A percentile compares a stretch with the other conserved stretches of the same genome.
Conservation (phyloP, 2,329 filamentous ascomycete species). For the Metarhizium brunneum region DNA sequence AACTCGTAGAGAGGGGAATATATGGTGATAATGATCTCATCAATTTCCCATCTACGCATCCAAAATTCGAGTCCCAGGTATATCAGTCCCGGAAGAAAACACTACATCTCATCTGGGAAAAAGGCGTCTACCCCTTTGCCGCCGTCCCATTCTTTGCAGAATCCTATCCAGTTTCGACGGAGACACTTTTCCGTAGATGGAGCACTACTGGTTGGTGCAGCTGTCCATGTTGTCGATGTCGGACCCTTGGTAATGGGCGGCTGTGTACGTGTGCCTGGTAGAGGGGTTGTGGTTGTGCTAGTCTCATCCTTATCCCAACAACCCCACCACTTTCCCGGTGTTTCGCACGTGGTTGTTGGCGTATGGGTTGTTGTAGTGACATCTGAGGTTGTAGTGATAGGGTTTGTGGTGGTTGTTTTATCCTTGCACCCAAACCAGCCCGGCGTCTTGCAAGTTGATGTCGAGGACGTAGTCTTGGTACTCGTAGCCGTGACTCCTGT, state of each 20-base stretch:
- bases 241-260: constrained; percentile 22
- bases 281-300: constrained; percentile 8
- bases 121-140: constrained; percentile 13
- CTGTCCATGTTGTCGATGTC: constrained; percentile 18
- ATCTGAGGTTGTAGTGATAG: constrained; percentile 17
- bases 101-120: constrained; percentile 23
- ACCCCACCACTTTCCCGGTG: constrained; percentile 48
- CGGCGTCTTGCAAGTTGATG: constrained; percentile 50
- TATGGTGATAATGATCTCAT: neutral
- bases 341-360: constrained; percentile 33
- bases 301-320: constrained; percentile 35
- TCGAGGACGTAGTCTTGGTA: constrained; percentile 30
- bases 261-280: neutral
- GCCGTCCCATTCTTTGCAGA: constrained; percentile 29
- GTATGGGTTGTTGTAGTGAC: constrained; percentile 18
- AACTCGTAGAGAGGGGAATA: neutral
- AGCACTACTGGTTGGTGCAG: constrained; percentile 15
- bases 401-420: constrained; percentile 26
- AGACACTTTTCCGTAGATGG: constrained; percentile 22
- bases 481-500: constrained; percentile 25
- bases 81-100: neutral
- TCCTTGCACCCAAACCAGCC: constrained; percentile 61
- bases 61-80: neutral
- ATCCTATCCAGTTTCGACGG: constrained; percentile 30
- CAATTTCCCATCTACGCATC: neutral